A percentile compares a stretch with the other conserved stretches of the same genome.
These are phyloP conservation scores for Camelina hispida DNA, from an alignment of 345 rosid species.

Conservation along the genomic window DNA sequence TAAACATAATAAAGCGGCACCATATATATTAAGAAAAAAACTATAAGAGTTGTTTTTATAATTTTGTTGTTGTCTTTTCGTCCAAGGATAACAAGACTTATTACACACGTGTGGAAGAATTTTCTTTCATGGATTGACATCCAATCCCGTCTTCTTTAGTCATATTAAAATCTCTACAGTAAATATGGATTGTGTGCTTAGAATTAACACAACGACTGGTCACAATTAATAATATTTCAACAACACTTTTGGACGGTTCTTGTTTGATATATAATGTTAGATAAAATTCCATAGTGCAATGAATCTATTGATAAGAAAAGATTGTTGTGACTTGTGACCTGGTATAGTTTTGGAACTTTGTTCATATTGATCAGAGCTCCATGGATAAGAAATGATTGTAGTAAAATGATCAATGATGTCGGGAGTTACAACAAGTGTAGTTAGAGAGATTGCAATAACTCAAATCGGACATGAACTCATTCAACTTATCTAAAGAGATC, in stretches of 20 bases:
- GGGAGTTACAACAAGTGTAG: neutral
- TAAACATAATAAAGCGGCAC: no score
- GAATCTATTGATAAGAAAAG: neutral
- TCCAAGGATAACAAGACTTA: neutral
- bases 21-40: no score
- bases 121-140: no score
- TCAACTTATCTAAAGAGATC: slow-evolving; percentile 1
- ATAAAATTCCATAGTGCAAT: neutral
- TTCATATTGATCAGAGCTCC: neutral
- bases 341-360: neutral
- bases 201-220: no score
- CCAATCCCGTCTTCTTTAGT: neutral
- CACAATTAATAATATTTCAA: no score
- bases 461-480: slow-evolving; percentile 32
- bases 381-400: neutral
- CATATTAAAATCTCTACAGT: neutral
- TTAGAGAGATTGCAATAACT: slow-evolving; percentile 3
- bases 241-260: no score
- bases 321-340: neutral
- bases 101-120: no score
- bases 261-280: neutral
- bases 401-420: slow-evolving; percentile 7
- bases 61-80: neutral
- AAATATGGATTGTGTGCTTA: no score
- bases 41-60: neutral